Evolutionary conservation across 139 green algal species (phyloP).

Genomic region (Spirogloea muscicola): DNA sequence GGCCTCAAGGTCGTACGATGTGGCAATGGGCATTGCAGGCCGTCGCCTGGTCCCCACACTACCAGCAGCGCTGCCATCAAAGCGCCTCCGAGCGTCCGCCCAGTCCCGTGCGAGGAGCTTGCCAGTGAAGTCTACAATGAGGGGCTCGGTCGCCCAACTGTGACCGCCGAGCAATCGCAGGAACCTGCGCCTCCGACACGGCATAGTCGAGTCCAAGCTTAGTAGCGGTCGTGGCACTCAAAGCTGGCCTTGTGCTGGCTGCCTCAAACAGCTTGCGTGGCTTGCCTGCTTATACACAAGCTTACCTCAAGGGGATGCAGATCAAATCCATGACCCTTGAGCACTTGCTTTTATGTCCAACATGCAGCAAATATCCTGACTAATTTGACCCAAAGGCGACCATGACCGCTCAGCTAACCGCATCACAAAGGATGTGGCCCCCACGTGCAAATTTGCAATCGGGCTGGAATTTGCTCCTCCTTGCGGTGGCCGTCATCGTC

Average conservation of each 20-base stretch:
- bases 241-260: not conserved
- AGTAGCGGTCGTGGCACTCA: not conserved
- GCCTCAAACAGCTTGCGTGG: not conserved
- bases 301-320: not conserved
- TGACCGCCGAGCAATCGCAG: constrained; percentile 15
- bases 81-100: too few species aligned
- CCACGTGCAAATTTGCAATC: not conserved
- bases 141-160: constrained; percentile 27
- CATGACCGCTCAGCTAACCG: constrained; percentile 9
- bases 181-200: constrained; percentile 22
- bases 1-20: not conserved
- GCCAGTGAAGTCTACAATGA: constrained; percentile 44
- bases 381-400: not conserved
- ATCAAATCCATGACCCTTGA: not conserved
- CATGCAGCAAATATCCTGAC: constrained; percentile 1
- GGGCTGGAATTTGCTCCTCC: not conserved
- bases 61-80: too few species aligned
- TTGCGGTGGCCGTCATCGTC: not conserved
- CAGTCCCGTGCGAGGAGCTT: constrained; percentile 2
- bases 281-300: not conserved
- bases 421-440: constrained; percentile 1
- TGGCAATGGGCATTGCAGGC: not conserved
- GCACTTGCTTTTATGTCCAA: not conserved
- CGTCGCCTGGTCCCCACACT: too few species aligned
- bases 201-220: not conserved